These are phyloP conservation scores for Suhomyces maxii DNA, from an alignment of 1,139 yeast species.

Conservation along the genomic window DNA sequence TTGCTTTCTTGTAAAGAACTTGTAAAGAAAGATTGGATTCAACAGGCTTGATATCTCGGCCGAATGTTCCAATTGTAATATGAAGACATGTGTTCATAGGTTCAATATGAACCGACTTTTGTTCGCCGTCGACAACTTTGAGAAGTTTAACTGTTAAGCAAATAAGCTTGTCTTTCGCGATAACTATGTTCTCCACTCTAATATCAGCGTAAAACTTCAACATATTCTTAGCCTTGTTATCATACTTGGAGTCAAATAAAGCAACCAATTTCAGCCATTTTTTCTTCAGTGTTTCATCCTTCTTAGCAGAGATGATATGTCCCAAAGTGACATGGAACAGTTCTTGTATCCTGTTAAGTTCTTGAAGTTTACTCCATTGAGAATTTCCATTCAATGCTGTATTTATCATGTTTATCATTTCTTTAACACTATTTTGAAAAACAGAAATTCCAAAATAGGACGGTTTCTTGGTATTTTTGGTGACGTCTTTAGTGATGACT, in stretches of 20 bases:
- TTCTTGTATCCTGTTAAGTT: constrained; percentile 44
- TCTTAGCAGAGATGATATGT: constrained; percentile 37
- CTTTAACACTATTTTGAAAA: not conserved
- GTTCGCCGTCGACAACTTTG: constrained; percentile 23
- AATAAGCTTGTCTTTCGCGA: constrained; percentile 51
- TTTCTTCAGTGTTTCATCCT: constrained; percentile 19
- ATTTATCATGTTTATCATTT: constrained; percentile 10
- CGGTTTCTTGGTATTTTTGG: constrained; percentile 11
- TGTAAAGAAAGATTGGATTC: constrained; percentile 31
- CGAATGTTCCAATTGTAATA: constrained; percentile 70
- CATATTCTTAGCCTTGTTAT: constrained; percentile 8
- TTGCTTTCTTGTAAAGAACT: constrained; percentile 1
- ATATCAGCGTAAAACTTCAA: constrained; percentile 37
- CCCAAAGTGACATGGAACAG: constrained; percentile 79
- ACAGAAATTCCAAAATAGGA: constrained; percentile 33
- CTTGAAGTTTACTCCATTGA: constrained; percentile 32
- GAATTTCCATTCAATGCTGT: constrained; percentile 14
- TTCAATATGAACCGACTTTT: constrained; percentile 20
- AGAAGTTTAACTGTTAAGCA: constrained; percentile 55
- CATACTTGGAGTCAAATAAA: constrained; percentile 11
- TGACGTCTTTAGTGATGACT: constrained; percentile 31
- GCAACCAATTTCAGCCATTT: constrained; percentile 26
- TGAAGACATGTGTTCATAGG: constrained; percentile 57
- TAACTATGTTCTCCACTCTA: constrained; percentile 44
- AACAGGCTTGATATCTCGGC: constrained; percentile 47